phyloP scores from a whole-genome alignment of 805 yeast genomes.

The Ogataea henricii region DNA sequence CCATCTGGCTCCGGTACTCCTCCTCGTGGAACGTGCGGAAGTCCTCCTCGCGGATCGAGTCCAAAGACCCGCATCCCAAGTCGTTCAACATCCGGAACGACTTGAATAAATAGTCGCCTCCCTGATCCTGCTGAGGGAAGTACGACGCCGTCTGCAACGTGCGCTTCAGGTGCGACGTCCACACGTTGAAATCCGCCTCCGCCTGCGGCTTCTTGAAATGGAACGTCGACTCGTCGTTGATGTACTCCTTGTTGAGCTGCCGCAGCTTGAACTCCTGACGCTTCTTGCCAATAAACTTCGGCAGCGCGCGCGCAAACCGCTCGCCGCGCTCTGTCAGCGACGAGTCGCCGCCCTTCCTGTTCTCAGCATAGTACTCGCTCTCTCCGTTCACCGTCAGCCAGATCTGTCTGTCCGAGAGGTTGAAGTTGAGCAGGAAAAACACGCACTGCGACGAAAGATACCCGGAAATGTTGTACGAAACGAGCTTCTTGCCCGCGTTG shows the following conservation, averaged over 20 bases:
- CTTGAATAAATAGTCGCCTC: constrained; percentile 31
- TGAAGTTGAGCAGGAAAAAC: constrained; percentile 49
- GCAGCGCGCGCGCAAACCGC: constrained; percentile 36
- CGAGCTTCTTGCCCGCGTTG: constrained; percentile 60
- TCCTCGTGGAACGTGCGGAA: constrained; percentile 29
- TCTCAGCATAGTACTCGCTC: constrained; percentile 28
- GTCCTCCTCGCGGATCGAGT: constrained; percentile 34
- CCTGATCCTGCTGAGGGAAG: constrained; percentile 31
- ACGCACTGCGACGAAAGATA: constrained; percentile 59
- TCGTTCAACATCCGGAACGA: constrained; percentile 38
- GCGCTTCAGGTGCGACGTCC: constrained; percentile 38
- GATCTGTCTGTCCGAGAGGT: constrained; percentile 38
- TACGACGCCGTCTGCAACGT: constrained; percentile 35
- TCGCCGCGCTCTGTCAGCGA: constrained; percentile 32
- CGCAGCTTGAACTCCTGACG: constrained; percentile 38
- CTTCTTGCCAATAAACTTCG: constrained; percentile 37
- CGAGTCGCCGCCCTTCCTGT: constrained; percentile 38
- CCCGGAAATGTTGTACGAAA: constrained; percentile 58
- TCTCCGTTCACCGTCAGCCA: constrained; percentile 41
- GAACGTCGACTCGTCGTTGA: constrained; percentile 32
- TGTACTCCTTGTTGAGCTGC: constrained; percentile 35
- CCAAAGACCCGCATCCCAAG: constrained; percentile 37
- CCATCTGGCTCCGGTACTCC: constrained; percentile 33
- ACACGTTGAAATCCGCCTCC: constrained; percentile 35
- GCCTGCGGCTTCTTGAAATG: constrained; percentile 19